Percentiles rank a stretch among this genome's conserved stretches.
Evolutionary conservation across 768 basidiomycete species (phyloP).

Genomic region (Tubosaeta sp.): DNA sequence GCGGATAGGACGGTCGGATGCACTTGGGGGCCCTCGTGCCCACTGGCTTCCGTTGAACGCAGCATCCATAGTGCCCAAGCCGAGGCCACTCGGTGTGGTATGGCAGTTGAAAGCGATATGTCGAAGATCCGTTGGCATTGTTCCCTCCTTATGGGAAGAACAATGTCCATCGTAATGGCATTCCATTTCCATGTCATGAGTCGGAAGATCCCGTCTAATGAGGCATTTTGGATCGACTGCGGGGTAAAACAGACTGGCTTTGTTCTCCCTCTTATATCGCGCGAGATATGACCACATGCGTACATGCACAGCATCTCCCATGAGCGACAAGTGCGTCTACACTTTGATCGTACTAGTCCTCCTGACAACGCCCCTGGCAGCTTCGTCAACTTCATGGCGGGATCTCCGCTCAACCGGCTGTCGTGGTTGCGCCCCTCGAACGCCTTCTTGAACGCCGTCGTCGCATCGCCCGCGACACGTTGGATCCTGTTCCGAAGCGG

Average conservation of each 20-base stretch:
- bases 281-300: no score
- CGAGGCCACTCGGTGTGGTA: constrained; percentile 13
- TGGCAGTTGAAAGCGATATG: constrained; percentile 13
- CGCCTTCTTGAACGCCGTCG: constrained; percentile 69
- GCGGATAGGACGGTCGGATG: constrained; percentile 20
- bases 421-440: constrained; percentile 77
- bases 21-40: constrained; percentile 9
- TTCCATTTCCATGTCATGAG: constrained; percentile 7
- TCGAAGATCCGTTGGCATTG: constrained; percentile 22
- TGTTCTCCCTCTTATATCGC: background rate
- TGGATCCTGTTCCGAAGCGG: constrained; percentile 80
- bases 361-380: constrained; percentile 26
- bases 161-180: constrained; percentile 18
- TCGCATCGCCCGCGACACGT: constrained; percentile 52
- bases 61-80: constrained; percentile 9
- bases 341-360: no score
- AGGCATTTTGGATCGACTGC: constrained; percentile 7
- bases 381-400: constrained; percentile 46
- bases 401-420: constrained; percentile 75
- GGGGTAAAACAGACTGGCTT: constrained; percentile 10
- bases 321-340: constrained; percentile 3
- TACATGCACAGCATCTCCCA: constrained; percentile 3
- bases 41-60: constrained; percentile 7
- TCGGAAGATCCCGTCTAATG: constrained; percentile 22
- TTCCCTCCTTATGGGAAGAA: constrained; percentile 30